A percentile compares a stretch with the other conserved stretches of the same genome.
These are phyloP conservation scores for Phlebopus sp. DNA, from an alignment of 1,284 basidiomycete species.

Conservation along the genomic window DNA sequence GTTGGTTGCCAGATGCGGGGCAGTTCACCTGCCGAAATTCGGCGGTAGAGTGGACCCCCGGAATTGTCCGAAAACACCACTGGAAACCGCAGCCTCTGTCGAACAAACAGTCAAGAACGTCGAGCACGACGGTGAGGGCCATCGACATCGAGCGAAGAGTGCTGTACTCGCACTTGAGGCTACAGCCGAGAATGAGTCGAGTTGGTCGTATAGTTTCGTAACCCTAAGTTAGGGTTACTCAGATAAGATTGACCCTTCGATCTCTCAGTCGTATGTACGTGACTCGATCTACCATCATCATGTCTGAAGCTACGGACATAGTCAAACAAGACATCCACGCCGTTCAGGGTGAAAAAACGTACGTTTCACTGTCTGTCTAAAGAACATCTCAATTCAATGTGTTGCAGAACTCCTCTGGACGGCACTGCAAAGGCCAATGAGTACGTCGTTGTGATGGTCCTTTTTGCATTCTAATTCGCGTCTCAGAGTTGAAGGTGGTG, in stretches of 20 bases:
- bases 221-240: conserved; percentile 14
- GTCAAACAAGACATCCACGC: background rate
- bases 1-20: conserved; percentile 1
- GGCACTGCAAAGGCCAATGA: conserved; percentile 13
- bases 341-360: conserved; percentile 11
- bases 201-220: too few species aligned
- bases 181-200: background rate
- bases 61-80: conserved; percentile 15
- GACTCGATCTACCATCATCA: conserved; percentile 8
- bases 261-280: background rate
- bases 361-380: background rate
- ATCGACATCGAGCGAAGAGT: background rate
- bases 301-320: conserved; percentile 13
- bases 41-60: conserved; percentile 15
- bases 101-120: background rate
- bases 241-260: conserved; percentile 24
- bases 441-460: background rate
- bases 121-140: background rate
- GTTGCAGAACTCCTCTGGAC: conserved; percentile 14
- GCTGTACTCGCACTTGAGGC: background rate
- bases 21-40: conserved; percentile 6
- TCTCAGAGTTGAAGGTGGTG: conserved; percentile 30
- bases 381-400: conserved; percentile 1
- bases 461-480: conserved; percentile 8
- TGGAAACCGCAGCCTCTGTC: background rate